Evolutionary conservation across 2,329 filamentous ascomycete genomes (phyloP).

Genomic region (Lecanicillium sp.): DNA sequence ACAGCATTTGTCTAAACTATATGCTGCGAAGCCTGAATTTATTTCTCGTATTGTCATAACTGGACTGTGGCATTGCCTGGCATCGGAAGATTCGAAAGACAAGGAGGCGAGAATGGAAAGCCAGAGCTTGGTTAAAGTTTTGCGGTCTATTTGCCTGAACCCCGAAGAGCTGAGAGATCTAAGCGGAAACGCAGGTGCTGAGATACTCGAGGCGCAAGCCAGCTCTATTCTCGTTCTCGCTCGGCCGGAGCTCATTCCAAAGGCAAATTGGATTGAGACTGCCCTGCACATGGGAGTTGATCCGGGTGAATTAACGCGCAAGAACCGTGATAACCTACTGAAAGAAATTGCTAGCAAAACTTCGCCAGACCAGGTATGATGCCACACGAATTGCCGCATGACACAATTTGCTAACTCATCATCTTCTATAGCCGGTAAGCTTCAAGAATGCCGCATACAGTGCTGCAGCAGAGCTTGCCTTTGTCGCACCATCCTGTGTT

Average conservation of each 20-base stretch:
- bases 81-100: slow-evolving; percentile 58
- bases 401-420: slow-evolving; percentile 3
- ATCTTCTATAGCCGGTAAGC: slow-evolving; percentile 15
- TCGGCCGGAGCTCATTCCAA: slow-evolving; percentile 68
- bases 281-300: slow-evolving; percentile 76
- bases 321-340: slow-evolving; percentile 57
- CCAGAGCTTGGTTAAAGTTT: slow-evolving; percentile 52
- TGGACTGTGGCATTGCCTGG: slow-evolving; percentile 76
- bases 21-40: slow-evolving; percentile 47
- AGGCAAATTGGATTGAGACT: slow-evolving; percentile 79
- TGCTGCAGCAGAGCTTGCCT: slow-evolving; percentile 84
- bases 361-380: slow-evolving; percentile 41
- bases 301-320: slow-evolving; percentile 67
- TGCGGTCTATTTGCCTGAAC: slow-evolving; percentile 57
- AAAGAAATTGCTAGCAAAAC: slow-evolving; percentile 53
- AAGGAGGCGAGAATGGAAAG: slow-evolving; percentile 69
- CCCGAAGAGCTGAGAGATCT: slow-evolving; percentile 39
- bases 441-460: slow-evolving; percentile 68
- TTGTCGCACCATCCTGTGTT: slow-evolving; percentile 80
- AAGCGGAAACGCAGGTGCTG: slow-evolving; percentile 33
- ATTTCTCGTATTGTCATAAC: slow-evolving; percentile 58
- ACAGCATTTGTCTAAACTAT: slow-evolving; percentile 55
- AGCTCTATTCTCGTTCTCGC: slow-evolving; percentile 71
- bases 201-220: slow-evolving; percentile 60
- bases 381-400: background rate